Percentiles rank a stretch among this genome's conserved stretches.
phyloP scores from a whole-genome alignment of 371 early-diverging fungal species.

The Sporodiniella umbellata region DNA sequence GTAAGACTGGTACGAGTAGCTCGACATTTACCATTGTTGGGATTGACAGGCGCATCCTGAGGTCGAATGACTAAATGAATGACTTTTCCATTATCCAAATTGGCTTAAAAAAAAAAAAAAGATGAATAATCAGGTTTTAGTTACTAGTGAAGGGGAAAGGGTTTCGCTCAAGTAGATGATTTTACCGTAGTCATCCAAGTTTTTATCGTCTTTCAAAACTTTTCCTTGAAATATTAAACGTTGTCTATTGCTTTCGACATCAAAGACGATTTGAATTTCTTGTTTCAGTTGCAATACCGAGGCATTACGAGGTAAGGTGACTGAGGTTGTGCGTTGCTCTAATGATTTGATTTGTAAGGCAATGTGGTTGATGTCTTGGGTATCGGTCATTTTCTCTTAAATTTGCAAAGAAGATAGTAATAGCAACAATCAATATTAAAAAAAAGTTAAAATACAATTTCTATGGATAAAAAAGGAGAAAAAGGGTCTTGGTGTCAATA shows the following conservation, averaged over 20 bases:
- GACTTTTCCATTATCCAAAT: conserved; percentile 57
- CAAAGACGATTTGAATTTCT: conserved; percentile 46
- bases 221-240: conserved; percentile 61
- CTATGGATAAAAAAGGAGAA: no score
- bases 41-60: conserved; percentile 50
- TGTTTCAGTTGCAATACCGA: conserved; percentile 57
- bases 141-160: no score
- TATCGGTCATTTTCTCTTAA: background rate
- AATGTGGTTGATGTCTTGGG: conserved; percentile 18
- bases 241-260: conserved; percentile 53
- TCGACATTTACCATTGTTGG: conserved; percentile 44
- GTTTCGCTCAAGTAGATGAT: no score
- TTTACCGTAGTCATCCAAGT: conserved; percentile 56
- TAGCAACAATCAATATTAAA: no score
- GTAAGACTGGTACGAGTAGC: background rate
- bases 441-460: no score
- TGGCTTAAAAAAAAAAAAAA: conserved; percentile 21
- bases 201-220: conserved; percentile 55
- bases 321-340: conserved; percentile 53
- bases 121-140: background rate
- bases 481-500: no score
- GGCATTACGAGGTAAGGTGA: conserved; percentile 46
- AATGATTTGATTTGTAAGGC: conserved; percentile 54
- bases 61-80: conserved; percentile 62
- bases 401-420: no score